phyloP scores from a whole-genome alignment of 192 early-diverging fungal species.

The Lunasporangiospora selenospora region DNA sequence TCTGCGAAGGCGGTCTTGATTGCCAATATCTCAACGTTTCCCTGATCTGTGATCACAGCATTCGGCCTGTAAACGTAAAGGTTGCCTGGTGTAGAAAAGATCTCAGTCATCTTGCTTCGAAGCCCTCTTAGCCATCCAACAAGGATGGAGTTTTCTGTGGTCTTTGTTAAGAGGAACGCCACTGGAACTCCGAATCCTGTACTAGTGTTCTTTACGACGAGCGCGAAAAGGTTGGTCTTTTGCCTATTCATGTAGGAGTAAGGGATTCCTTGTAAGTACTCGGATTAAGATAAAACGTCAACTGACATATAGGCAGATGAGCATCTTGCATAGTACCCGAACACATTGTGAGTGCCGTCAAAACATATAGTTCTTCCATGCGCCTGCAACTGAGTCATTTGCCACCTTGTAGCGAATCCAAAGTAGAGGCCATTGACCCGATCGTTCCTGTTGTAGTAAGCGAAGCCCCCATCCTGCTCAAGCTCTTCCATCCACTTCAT shows the following conservation, averaged over 20 bases:
- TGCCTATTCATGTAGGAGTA: too few species aligned
- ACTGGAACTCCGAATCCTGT: not conserved
- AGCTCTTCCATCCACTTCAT: conserved; percentile 14
- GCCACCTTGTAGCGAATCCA: conserved; percentile 9
- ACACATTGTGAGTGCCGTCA: conserved; percentile 16
- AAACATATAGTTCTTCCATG: conserved; percentile 8
- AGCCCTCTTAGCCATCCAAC: not conserved
- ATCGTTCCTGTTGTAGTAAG: conserved; percentile 3
- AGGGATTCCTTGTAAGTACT: too few species aligned
- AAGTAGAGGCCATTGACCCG: not conserved
- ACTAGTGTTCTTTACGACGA: conserved; percentile 8
- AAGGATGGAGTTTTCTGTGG: not conserved
- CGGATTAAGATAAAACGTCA: too few species aligned
- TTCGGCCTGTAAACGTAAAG: not conserved
- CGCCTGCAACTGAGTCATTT: not conserved
- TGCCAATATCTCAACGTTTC: conserved; percentile 6
- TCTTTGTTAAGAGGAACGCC: not conserved
- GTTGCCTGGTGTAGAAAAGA: not conserved
- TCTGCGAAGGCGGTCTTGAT: conserved; percentile 1
- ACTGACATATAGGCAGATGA: too few species aligned
- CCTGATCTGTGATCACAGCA: conserved; percentile 9
- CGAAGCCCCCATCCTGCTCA: not conserved
- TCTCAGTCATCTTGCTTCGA: not conserved
- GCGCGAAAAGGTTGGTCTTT: not conserved
- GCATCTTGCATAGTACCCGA: too few species aligned